Conservation (phyloP, 768 basidiomycete genomes). For the Cubamyces sp. region DNA sequence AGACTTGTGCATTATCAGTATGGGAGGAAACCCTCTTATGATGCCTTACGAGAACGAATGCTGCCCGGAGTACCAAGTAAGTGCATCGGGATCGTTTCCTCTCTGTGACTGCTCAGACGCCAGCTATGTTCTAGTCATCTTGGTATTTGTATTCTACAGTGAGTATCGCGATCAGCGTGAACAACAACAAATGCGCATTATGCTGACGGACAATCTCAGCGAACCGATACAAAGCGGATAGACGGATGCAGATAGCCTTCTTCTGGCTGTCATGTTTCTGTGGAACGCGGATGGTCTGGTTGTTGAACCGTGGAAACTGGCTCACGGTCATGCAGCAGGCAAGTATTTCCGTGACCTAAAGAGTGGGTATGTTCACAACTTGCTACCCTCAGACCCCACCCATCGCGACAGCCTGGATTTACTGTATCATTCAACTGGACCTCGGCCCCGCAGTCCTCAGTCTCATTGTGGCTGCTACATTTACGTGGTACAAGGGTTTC, state of each 20-base stretch:
- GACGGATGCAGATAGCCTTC: constrained; percentile 56
- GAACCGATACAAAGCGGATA: constrained; percentile 61
- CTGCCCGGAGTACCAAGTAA: constrained; percentile 72
- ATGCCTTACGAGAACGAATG: constrained; percentile 59
- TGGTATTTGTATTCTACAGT: constrained; percentile 80
- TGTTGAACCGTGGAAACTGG: constrained; percentile 73
- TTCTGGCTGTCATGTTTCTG: constrained; percentile 59
- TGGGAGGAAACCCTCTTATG: constrained; percentile 55
- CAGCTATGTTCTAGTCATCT: constrained; percentile 53
- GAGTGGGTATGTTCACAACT: background rate
- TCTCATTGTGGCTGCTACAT: constrained; percentile 55
- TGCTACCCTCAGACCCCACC: constrained; percentile 63
- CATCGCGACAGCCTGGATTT: constrained; percentile 79
- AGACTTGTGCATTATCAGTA: constrained; percentile 85
- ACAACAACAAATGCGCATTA: background rate
- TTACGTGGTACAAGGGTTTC: constrained; percentile 65
- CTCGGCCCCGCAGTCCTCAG: constrained; percentile 63
- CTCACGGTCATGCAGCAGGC: constrained; percentile 77
- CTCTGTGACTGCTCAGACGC: background rate
- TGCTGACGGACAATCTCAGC: constrained; percentile 44
- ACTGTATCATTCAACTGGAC: constrained; percentile 70
- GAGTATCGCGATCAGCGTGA: constrained; percentile 32
- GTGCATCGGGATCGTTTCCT: constrained; percentile 32
- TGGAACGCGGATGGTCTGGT: constrained; percentile 71
- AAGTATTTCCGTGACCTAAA: constrained; percentile 10